These are phyloP conservation scores for Wickerhamomyces sp. DNA, from an alignment of 1,139 yeast species.

Conservation along the genomic window DNA sequence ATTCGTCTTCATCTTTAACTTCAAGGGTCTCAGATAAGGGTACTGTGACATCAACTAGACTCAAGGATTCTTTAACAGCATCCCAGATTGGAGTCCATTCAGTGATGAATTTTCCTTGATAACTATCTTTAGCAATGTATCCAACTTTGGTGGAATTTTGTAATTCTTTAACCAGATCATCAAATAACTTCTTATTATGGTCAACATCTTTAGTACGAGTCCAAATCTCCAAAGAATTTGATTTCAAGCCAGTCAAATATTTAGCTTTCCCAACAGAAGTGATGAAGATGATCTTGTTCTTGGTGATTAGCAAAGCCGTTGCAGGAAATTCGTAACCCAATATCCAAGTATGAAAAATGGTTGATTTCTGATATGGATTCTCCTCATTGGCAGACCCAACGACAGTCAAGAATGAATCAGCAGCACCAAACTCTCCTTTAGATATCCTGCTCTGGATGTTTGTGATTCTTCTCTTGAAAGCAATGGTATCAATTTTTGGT, in stretches of 20 bases:
- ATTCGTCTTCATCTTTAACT: constrained; percentile 76
- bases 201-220: constrained; percentile 73
- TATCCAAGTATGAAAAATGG: constrained; percentile 87
- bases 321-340: constrained; percentile 95
- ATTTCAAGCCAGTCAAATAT: constrained; percentile 55
- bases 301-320: constrained; percentile 66
- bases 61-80: constrained; percentile 34
- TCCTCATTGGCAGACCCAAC: constrained; percentile 85
- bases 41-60: constrained; percentile 51
- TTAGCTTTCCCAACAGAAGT: constrained; percentile 89
- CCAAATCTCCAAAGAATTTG: constrained; percentile 58
- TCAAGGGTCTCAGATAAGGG: constrained; percentile 61
- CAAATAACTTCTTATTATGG: constrained; percentile 64
- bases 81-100: constrained; percentile 69
- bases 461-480: constrained; percentile 32
- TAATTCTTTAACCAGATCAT: constrained; percentile 49
- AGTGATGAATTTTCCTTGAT: constrained; percentile 75
- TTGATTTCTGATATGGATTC: constrained; percentile 86
- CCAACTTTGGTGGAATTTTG: constrained; percentile 49
- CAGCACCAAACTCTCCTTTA: constrained; percentile 38
- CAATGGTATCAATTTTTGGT: constrained; percentile 37
- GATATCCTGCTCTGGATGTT: constrained; percentile 25
- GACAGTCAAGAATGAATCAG: constrained; percentile 56
- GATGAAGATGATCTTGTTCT: constrained; percentile 56
- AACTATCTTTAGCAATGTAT: constrained; percentile 62